Conservation (phyloP, 148 eudicot genomes). For the Amaranthus hypochondriacus region DNA sequence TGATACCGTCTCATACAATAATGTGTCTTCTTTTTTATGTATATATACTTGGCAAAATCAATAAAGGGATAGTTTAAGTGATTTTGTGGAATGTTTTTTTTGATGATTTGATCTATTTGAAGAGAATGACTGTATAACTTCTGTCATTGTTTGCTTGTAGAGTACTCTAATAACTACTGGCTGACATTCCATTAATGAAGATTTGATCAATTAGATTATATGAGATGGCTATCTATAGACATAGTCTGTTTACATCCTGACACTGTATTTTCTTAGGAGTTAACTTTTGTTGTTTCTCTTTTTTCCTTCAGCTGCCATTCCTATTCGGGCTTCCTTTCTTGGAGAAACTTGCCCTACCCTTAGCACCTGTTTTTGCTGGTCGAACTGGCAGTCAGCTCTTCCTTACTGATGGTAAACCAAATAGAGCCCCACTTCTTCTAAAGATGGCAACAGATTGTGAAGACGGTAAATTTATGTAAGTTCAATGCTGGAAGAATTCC, state of each 20-base stretch:
- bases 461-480: conserved; percentile 81
- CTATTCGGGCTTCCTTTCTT: conserved; percentile 79
- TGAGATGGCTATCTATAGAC: background rate
- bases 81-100: too few relatives aligned
- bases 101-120: too few relatives aligned
- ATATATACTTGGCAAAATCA: too few relatives aligned
- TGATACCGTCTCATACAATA: too few relatives aligned
- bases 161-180: too few relatives aligned
- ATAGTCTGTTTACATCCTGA: background rate
- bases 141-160: too few relatives aligned
- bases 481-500: conserved; percentile 15
- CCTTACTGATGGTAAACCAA: conserved; percentile 86
- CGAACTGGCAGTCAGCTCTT: conserved; percentile 94
- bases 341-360: conserved; percentile 82
- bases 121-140: too few relatives aligned
- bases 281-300: conserved; percentile 25
- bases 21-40: too few relatives aligned
- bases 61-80: too few relatives aligned
- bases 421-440: conserved; percentile 79
- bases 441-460: conserved; percentile 88
- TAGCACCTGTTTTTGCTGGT: conserved; percentile 77
- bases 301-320: conserved; percentile 65
- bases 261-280: conserved; percentile 8
- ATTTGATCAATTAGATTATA: background rate
- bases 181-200: too few relatives aligned